phyloP scores from a whole-genome alignment of 1,284 basidiomycete species.

The Ceratobasidium sp. region DNA sequence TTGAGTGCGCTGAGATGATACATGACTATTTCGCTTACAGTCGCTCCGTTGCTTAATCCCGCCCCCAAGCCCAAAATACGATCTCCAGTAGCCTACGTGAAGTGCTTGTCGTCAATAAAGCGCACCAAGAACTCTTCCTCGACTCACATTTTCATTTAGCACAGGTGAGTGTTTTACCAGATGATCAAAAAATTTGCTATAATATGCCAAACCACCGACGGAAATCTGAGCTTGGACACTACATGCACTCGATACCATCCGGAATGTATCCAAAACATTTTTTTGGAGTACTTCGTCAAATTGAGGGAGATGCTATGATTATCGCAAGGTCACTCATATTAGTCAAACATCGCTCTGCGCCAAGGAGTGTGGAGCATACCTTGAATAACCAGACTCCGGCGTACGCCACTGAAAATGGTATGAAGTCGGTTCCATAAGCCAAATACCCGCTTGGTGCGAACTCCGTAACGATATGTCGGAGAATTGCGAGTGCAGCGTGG shows the following conservation, averaged over 20 bases:
- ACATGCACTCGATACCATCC: background rate
- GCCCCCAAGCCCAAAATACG: background rate
- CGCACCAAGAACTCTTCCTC: background rate
- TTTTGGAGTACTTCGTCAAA: background rate
- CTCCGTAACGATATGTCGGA: conserved; percentile 5
- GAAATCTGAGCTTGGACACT: background rate
- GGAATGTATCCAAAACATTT: background rate
- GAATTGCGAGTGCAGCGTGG: background rate
- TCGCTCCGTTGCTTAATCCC: background rate
- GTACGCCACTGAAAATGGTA: conserved; percentile 13
- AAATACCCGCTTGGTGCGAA: conserved; percentile 16
- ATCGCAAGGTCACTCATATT: background rate
- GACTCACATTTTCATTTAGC: background rate
- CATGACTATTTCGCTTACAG: background rate
- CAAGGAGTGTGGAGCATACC: background rate
- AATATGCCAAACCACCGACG: background rate
- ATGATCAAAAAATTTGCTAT: conserved; percentile 9
- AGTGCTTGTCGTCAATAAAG: background rate
- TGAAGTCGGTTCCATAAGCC: conserved; percentile 6
- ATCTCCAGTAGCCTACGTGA: background rate
- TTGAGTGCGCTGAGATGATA: background rate
- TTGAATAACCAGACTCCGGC: conserved; percentile 30
- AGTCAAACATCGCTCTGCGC: background rate
- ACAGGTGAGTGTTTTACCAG: background rate
- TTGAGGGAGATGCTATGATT: background rate